phyloP scores from a whole-genome alignment of 192 early-diverging fungal genomes.

The Gamsiella multidivaricata region DNA sequence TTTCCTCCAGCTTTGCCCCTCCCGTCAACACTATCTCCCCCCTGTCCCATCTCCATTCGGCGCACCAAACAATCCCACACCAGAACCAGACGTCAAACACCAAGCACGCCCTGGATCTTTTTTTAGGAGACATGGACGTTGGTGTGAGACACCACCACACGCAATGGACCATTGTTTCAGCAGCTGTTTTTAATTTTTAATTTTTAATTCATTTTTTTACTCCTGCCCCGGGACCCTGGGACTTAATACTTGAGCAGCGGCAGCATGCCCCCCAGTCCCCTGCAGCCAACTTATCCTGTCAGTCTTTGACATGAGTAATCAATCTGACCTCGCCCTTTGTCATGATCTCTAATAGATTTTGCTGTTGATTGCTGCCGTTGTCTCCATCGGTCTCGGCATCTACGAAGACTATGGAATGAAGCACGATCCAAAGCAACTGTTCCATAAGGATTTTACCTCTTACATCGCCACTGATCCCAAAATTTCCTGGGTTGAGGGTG shows the following conservation, averaged over 20 bases:
- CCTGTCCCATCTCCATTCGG: no score
- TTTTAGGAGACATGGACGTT: no score
- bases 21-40: neutral
- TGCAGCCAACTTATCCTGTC: neutral
- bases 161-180: no score
- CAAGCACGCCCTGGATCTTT: no score
- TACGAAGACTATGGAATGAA: constrained; percentile 74
- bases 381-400: constrained; percentile 80
- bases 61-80: no score
- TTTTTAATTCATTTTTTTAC: no score
- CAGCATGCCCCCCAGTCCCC: no score
- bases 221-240: no score
- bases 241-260: no score
- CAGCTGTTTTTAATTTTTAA: no score
- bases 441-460: constrained; percentile 15
- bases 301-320: neutral
- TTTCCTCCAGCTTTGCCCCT: neutral
- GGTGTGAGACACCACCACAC: no score
- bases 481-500: constrained; percentile 86
- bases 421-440: constrained; percentile 52
- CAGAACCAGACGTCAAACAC: no score
- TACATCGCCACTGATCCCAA: constrained; percentile 25
- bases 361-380: constrained; percentile 77
- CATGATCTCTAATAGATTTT: constrained; percentile 63
- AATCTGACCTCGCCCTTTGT: neutral